Evolutionary conservation across 371 early-diverging fungal species (phyloP).

Genomic region (Thermomucor indicae-seudaticae): DNA sequence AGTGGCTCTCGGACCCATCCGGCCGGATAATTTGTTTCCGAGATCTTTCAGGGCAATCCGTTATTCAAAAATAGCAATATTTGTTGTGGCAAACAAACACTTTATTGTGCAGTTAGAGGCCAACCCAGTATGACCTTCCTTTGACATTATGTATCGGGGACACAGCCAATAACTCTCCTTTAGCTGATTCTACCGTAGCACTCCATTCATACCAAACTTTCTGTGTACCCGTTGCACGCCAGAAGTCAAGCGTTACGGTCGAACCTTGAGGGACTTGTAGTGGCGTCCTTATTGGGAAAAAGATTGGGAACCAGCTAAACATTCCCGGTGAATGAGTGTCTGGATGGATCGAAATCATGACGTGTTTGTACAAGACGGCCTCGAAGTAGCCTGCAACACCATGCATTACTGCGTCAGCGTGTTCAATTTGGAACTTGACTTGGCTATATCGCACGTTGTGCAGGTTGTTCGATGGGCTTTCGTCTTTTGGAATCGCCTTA

Average conservation of each 20-base stretch:
- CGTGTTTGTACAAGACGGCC: constrained; percentile 77
- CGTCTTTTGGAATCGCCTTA: constrained; percentile 29
- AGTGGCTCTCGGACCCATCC: no score
- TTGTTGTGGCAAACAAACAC: no score
- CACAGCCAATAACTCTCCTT: constrained; percentile 19
- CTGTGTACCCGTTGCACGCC: constrained; percentile 71
- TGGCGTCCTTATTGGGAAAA: constrained; percentile 82
- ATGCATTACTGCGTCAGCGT: constrained; percentile 69
- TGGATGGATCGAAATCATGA: constrained; percentile 83
- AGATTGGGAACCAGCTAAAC: constrained; percentile 98
- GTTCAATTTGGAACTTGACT: constrained; percentile 47
- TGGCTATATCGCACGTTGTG: constrained; percentile 67
- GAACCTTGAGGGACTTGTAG: constrained; percentile 58
- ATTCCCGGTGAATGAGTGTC: constrained; percentile 83
- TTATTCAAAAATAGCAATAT: no score
- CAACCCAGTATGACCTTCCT: constrained; percentile 62
- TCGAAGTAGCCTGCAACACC: constrained; percentile 97
- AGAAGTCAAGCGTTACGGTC: constrained; percentile 70
- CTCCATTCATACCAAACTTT: constrained; percentile 97
- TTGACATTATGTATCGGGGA: constrained; percentile 49
- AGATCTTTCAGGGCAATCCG: no score
- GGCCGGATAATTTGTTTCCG: no score
- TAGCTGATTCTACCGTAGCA: constrained; percentile 24
- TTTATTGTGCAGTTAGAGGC: no score
- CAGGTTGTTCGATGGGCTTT: constrained; percentile 58